Percentiles rank a stretch among this genome's conserved stretches.
These are phyloP conservation scores for Phycomyces nitens DNA, from an alignment of 192 early-diverging fungal genomes.

Conservation along the genomic window DNA sequence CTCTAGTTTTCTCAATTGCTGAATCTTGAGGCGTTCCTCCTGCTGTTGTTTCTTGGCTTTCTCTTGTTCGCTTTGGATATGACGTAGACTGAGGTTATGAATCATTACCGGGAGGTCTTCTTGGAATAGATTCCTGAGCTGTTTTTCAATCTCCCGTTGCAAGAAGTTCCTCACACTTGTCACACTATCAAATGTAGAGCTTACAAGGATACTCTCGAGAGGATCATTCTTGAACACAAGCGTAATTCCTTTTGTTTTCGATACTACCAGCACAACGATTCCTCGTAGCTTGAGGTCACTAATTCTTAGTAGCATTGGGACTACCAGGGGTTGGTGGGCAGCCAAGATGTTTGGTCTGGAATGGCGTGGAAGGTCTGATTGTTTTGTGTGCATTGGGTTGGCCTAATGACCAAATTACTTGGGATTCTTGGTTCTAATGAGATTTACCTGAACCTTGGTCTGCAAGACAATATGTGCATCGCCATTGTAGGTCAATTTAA, in stretches of 20 bases:
- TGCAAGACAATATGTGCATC: constrained; percentile 90
- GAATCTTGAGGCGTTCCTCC: not conserved
- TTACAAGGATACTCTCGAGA: constrained; percentile 87
- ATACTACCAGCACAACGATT: constrained; percentile 91
- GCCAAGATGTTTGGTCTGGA: constrained; percentile 71
- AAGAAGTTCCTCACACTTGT: constrained; percentile 83
- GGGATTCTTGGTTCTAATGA: too few species aligned
- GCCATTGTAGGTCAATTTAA: constrained; percentile 90
- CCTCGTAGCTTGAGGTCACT: constrained; percentile 87
- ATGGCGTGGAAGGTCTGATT: constrained; percentile 55
- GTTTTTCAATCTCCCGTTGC: constrained; percentile 87
- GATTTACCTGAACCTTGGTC: constrained; percentile 78
- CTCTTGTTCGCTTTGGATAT: constrained; percentile 55
- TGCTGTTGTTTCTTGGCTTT: constrained; percentile 26
- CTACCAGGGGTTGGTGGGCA: constrained; percentile 89
- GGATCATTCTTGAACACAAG: constrained; percentile 98
- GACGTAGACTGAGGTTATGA: constrained; percentile 82
- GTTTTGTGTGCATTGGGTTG: constrained; percentile 67
- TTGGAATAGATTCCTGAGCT: constrained; percentile 85
- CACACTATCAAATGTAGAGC: constrained; percentile 96
- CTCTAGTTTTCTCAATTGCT: not conserved
- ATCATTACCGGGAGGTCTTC: constrained; percentile 93
- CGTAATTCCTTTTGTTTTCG: constrained; percentile 91
- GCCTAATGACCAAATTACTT: constrained; percentile 41
- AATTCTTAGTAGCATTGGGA: constrained; percentile 94